A percentile compares a stretch with the other conserved stretches of the same genome.
Evolutionary conservation across 805 yeast genomes (phyloP).

Genomic region (Ogataea henricii): DNA sequence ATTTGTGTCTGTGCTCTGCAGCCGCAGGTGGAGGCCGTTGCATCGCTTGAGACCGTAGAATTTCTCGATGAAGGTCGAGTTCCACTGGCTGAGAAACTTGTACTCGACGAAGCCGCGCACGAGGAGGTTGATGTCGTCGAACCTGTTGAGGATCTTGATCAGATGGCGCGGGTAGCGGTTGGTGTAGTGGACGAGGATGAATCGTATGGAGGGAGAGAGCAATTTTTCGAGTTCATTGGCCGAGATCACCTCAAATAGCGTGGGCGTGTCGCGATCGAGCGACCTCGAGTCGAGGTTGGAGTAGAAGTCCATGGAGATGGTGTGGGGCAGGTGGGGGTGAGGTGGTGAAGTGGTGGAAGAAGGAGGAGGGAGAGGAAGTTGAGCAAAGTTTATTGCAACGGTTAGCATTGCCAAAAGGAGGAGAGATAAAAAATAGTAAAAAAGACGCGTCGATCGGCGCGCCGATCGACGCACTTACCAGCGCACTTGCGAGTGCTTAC

Average conservation of each 20-base stretch:
- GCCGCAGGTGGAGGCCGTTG: constrained; percentile 25
- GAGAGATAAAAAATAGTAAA: not conserved
- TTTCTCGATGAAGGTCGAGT: constrained; percentile 85
- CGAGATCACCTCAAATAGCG: constrained; percentile 85
- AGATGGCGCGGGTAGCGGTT: constrained; percentile 72
- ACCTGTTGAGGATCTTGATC: constrained; percentile 60
- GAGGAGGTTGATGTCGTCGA: constrained; percentile 73
- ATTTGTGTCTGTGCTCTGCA: constrained; percentile 6
- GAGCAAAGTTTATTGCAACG: not conserved
- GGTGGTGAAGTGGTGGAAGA: not conserved
- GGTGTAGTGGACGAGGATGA: constrained; percentile 78
- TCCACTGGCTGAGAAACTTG: constrained; percentile 70
- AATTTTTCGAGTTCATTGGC: constrained; percentile 75
- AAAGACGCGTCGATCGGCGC: not conserved
- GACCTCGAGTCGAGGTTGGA: constrained; percentile 77
- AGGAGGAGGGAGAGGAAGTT: not conserved
- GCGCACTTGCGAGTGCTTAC: too few species aligned
- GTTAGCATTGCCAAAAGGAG: not conserved
- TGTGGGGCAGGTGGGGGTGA: constrained; percentile 2
- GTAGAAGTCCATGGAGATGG: constrained; percentile 68
- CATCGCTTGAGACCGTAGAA: constrained; percentile 86
- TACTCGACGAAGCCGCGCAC: constrained; percentile 69
- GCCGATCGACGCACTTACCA: not conserved
- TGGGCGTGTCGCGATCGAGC: constrained; percentile 75
- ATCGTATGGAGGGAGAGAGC: constrained; percentile 80